These are phyloP conservation scores for Conringia planisiliqua DNA, from an alignment of 345 rosid genomes.

Conservation along the genomic window DNA sequence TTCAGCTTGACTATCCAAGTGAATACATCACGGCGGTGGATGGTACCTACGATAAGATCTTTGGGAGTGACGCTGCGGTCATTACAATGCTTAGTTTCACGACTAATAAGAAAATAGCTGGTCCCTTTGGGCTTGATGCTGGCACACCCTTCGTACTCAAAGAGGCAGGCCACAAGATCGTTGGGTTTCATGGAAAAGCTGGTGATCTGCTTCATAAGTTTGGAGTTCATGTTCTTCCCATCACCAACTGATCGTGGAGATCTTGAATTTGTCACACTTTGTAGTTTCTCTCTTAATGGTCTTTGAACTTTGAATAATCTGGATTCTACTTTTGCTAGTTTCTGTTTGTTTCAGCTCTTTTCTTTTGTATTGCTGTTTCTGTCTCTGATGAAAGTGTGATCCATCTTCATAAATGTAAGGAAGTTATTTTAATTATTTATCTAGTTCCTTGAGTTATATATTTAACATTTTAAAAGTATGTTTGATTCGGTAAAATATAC, in stretches of 20 bases:
- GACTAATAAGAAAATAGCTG: background rate
- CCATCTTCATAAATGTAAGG: background rate
- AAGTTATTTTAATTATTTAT: background rate
- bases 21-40: background rate
- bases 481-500: no score
- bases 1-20: background rate
- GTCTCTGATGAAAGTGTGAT: background rate
- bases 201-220: constrained; percentile 12
- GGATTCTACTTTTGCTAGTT: background rate
- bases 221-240: background rate
- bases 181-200: constrained; percentile 26
- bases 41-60: background rate
- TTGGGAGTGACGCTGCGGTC: background rate
- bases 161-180: no score
- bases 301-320: background rate
- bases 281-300: background rate
- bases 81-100: background rate
- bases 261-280: background rate
- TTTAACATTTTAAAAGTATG: background rate
- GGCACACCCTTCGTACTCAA: no score
- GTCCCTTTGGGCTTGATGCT: no score
- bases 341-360: background rate
- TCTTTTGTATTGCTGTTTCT: background rate
- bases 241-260: background rate
- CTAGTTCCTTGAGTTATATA: background rate